Evolutionary conservation across 2,329 filamentous ascomycete species (phyloP), one percentile per base, ranked within the genome.

Genomic region (Falciphora oryzae): DNA sequence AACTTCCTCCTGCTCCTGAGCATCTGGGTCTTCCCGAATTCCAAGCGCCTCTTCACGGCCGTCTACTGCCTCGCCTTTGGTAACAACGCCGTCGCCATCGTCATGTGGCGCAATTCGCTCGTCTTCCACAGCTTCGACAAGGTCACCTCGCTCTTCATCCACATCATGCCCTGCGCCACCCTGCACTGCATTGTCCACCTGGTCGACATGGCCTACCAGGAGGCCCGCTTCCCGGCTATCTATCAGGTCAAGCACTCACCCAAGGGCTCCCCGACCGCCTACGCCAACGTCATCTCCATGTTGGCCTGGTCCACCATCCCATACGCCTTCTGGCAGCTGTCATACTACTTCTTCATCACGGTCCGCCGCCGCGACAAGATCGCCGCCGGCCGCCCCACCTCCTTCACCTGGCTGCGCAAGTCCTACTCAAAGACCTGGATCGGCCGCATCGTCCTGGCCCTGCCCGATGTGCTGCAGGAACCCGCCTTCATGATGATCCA

Each of bases 71-170:
- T 99, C 44, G 91, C 93, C 13, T 96, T 92, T 73, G 95, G 95
- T 68, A 99, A 99, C 78, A 99, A 99, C 74, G 95, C 95, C 27
- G 88, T 97, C 60, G 95, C 95, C 16, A 98, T 99, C 75, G 93
- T 95, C 74, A 95, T 99, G 93, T 99, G 95, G 95, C 88, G 95
- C 68, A 99, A 99, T 76, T 97, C 93, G 38, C 85, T 99, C 73
- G 95, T 99, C 60, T 99, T 99, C 76, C 95, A 99, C 81, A 96
- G 92, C 73, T 88, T 99, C 77, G 95, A 99, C 82, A 99, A 99
- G 78, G 93, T 98, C 67, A 96, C 93, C 16, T 95, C 92, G 74
- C 83, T 99, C n/a, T 99, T 99, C 79, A 97, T 99, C 70, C 95
- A 99, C 76, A 96, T 99, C 72, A 99, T 99, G 94, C 95, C 95